Conservation (phyloP, 106 monocot species). For the Agapanthus africanus region DNA sequence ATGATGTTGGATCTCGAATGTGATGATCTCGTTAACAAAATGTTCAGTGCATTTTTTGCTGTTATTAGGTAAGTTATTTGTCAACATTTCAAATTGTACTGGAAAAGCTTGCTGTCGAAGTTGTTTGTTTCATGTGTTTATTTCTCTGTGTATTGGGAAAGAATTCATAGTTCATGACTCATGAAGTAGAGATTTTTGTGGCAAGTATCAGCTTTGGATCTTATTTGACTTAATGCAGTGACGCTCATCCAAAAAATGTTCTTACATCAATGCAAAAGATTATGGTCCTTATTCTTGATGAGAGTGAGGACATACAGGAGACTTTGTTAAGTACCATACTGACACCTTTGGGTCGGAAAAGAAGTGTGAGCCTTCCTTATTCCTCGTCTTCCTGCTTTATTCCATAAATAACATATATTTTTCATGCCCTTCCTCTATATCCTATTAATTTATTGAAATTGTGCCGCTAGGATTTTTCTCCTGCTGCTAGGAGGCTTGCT, state of each 20-base stretch:
- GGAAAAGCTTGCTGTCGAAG: background rate
- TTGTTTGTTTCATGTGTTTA: slow-evolving; percentile 2
- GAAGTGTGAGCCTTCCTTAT: slow-evolving; percentile 32
- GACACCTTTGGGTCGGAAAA: slow-evolving; percentile 70
- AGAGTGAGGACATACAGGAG: slow-evolving; percentile 92
- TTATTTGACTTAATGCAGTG: slow-evolving; percentile 45
- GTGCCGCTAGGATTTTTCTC: slow-evolving; percentile 48
- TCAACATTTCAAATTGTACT: slow-evolving; percentile 6
- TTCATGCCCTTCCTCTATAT: slow-evolving; percentile 1
- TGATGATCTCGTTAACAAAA: slow-evolving; percentile 82
- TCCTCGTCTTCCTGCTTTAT: background rate
- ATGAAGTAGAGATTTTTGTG: background rate
- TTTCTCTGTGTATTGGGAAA: too few species aligned
- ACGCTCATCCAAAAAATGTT: slow-evolving; percentile 78
- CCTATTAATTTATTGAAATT: slow-evolving; percentile 22
- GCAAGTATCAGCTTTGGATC: background rate
- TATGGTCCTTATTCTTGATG: slow-evolving; percentile 86
- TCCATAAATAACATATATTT: background rate
- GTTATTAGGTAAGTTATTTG: slow-evolving; percentile 59
- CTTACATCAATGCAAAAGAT: slow-evolving; percentile 83
- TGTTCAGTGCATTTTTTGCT: slow-evolving; percentile 74
- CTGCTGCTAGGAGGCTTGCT: slow-evolving; percentile 74
- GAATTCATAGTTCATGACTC: background rate
- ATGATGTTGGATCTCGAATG: slow-evolving; percentile 99
- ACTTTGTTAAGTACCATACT: slow-evolving; percentile 54